These are phyloP conservation scores for Lachancea thermotolerans DNA, from an alignment of 805 yeast species.

Conservation along the genomic window DNA sequence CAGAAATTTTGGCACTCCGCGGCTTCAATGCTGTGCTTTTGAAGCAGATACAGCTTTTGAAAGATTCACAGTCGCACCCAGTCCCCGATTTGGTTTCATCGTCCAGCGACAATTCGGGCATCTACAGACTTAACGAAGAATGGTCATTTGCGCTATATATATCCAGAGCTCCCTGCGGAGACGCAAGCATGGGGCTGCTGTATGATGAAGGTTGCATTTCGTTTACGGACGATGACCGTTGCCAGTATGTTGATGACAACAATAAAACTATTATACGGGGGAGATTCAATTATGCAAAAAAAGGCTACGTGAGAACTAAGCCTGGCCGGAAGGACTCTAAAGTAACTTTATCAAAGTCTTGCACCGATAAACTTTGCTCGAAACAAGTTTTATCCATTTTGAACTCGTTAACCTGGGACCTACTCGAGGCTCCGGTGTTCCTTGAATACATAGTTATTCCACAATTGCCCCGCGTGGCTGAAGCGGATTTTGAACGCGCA, in stretches of 20 bases:
- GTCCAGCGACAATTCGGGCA: background rate
- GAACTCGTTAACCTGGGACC: conserved; percentile 39
- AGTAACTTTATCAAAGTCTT: conserved; percentile 69
- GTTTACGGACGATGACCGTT: conserved; percentile 14
- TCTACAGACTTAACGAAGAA: conserved; percentile 32
- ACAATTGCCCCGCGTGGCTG: conserved; percentile 2
- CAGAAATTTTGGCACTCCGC: conserved; percentile 72
- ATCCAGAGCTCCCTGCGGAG: conserved; percentile 88
- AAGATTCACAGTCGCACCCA: background rate
- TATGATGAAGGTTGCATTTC: conserved; percentile 5
- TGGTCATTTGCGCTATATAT: conserved; percentile 52
- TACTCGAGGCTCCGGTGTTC: conserved; percentile 24
- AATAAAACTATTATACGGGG: conserved; percentile 47
- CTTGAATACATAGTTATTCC: conserved; percentile 49
- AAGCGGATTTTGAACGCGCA: conserved; percentile 9
- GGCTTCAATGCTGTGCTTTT: conserved; percentile 58
- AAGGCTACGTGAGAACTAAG: conserved; percentile 78
- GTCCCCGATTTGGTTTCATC: conserved; percentile 10
- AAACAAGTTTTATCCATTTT: conserved; percentile 53
- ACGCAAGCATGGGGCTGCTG: conserved; percentile 56
- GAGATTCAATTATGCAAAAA: conserved; percentile 44
- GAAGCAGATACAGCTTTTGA: conserved; percentile 34
- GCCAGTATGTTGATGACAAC: conserved; percentile 24
- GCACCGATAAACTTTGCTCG: conserved; percentile 75
- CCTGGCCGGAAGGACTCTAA: conserved; percentile 86